Percentiles rank a stretch among this genome's conserved stretches.
Evolutionary conservation across 139 green algal species (phyloP).

Genomic region (Edaphochlamys debaryana): DNA sequence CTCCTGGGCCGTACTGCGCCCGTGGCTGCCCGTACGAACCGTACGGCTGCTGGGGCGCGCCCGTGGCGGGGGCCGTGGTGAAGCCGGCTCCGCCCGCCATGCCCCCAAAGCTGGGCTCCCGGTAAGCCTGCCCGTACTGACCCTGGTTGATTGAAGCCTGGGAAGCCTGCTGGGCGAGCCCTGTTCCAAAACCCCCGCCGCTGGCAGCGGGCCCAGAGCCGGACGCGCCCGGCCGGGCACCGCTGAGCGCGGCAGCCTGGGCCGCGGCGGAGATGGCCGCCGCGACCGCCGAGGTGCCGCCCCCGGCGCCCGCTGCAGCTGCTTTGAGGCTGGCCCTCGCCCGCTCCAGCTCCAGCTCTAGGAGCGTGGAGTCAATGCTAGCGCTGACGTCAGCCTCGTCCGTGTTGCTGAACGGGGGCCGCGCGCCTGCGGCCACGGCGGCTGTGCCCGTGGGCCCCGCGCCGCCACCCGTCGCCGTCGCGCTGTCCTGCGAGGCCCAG

Average conservation of each 20-base stretch:
- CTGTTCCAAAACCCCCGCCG: no score
- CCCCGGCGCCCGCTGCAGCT: not conserved
- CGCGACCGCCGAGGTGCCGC: not conserved
- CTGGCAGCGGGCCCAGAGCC: no score
- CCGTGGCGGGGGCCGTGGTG: no score
- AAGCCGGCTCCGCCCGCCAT: not conserved
- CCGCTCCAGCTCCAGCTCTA: conserved; percentile 42
- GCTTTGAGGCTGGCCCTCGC: conserved; percentile 28
- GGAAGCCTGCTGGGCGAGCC: no score
- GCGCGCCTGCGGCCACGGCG: not conserved
- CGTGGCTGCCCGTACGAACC: no score
- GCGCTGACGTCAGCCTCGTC: not conserved
- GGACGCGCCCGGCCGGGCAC: not conserved
- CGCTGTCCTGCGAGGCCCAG: conserved; percentile 40
- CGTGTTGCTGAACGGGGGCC: not conserved
- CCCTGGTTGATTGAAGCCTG: no score
- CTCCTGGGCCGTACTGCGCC: no score
- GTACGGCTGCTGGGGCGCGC: no score
- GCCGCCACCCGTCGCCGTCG: conserved; percentile 11
- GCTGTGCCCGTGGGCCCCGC: no score
- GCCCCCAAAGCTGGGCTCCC: conserved; percentile 18
- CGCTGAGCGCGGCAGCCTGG: no score
- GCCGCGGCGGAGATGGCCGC: conserved; percentile 6
- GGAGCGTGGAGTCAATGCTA: conserved; percentile 32
- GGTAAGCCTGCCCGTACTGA: no score